Evolutionary conservation across 2,329 filamentous ascomycete genomes (phyloP).

Genomic region (Mycocentrospora acerina): DNA sequence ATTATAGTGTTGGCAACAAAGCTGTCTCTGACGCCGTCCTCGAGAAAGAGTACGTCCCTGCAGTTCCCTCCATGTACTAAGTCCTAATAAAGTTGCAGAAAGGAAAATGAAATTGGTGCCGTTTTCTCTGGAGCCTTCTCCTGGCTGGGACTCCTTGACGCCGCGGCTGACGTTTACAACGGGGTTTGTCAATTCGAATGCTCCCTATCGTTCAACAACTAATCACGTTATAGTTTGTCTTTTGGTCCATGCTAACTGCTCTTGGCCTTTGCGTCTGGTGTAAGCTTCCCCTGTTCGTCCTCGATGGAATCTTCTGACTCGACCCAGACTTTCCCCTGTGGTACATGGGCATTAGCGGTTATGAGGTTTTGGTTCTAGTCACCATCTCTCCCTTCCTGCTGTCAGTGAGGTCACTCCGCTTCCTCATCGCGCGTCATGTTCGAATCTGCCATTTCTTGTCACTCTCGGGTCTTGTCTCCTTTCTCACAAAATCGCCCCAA

Average conservation of each 20-base stretch:
- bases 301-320: constrained; percentile 16
- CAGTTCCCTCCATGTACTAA: neutral
- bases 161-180: constrained; percentile 85
- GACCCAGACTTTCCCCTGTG: constrained; percentile 84
- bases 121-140: constrained; percentile 73
- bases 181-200: constrained; percentile 61
- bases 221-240: constrained; percentile 68
- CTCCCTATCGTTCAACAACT: neutral
- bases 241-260: constrained; percentile 93
- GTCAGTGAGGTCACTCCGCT: constrained; percentile 67
- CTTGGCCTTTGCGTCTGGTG: constrained; percentile 91
- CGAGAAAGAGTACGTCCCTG: constrained; percentile 71
- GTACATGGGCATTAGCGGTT: constrained; percentile 99
- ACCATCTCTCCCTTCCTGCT: constrained; percentile 81
- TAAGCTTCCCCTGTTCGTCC: constrained; percentile 52
- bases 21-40: constrained; percentile 48
- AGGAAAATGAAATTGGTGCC: constrained; percentile 70
- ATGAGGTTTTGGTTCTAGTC: constrained; percentile 84
- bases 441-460: constrained; percentile 74
- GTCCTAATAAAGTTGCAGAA: constrained; percentile 55
- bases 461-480: constrained; percentile 76
- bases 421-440: constrained; percentile 67
- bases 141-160: constrained; percentile 74
- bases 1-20: constrained; percentile 51
- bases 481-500: constrained; percentile 70